phyloP scores from a whole-genome alignment of 1,284 basidiomycete species.

The Sanghuangporus weigelae region DNA sequence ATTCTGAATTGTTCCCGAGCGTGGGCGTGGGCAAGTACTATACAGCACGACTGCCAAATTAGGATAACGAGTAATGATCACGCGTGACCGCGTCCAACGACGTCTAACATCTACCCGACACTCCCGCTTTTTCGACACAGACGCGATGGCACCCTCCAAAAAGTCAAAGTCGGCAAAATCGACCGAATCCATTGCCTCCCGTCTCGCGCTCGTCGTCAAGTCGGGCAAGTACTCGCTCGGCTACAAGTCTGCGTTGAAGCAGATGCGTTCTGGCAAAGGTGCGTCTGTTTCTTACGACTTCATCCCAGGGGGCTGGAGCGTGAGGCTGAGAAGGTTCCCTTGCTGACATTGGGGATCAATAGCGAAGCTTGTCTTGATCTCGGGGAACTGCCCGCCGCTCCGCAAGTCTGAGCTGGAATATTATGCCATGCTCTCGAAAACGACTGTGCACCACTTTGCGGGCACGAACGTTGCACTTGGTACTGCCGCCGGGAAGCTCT shows the following conservation, averaged over 20 bases:
- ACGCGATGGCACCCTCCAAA: slow-evolving; percentile 85
- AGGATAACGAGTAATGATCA: neutral
- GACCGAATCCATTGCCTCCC: slow-evolving; percentile 92
- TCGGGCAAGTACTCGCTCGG: slow-evolving; percentile 91
- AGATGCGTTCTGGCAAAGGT: slow-evolving; percentile 98
- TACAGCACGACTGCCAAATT: neutral
- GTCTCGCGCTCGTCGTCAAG: slow-evolving; percentile 97
- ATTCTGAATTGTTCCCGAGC: too few species aligned
- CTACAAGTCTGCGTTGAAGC: slow-evolving; percentile 97
- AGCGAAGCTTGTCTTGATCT: slow-evolving; percentile 99
- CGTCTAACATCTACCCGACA: slow-evolving; percentile 22
- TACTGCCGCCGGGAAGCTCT: slow-evolving; percentile 98
- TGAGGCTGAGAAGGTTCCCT: slow-evolving; percentile 94
- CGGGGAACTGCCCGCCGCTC: slow-evolving; percentile 98
- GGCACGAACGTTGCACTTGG: slow-evolving; percentile 98
- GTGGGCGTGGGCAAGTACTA: neutral
- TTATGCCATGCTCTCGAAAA: slow-evolving; percentile 99
- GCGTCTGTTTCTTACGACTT: slow-evolving; percentile 36
- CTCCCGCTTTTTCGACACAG: neutral
- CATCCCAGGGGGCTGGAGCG: slow-evolving; percentile 85
- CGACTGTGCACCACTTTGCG: slow-evolving; percentile 93
- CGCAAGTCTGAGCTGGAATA: slow-evolving; percentile 99
- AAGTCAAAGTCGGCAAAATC: slow-evolving; percentile 91
- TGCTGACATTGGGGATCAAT: slow-evolving; percentile 43
- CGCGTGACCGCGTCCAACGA: slow-evolving; percentile 13